Percentiles rank a stretch among this genome's conserved stretches.
Evolutionary conservation across 2,329 filamentous ascomycete genomes (phyloP).

Genomic region (Epichloe glyceriae): DNA sequence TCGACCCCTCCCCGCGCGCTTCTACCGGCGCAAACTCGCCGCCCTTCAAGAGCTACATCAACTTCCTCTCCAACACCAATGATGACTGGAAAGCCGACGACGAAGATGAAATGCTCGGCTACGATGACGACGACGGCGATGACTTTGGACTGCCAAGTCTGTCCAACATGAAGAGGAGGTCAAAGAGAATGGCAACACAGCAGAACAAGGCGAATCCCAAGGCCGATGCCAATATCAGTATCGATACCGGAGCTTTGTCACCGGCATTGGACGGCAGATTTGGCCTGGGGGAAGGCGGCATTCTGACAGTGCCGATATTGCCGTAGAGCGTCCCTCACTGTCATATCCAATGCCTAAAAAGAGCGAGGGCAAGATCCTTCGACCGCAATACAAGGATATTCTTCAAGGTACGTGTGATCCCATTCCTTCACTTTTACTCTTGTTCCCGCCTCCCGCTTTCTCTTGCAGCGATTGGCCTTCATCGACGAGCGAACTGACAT

Average conservation of each 20-base stretch:
- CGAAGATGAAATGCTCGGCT: slow-evolving; percentile 64
- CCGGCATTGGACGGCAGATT: slow-evolving; percentile 24
- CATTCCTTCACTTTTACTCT: background rate
- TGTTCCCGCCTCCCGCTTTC: background rate
- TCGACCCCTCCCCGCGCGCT: slow-evolving; percentile 42
- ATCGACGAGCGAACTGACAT: background rate
- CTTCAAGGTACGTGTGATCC: slow-evolving; percentile 44
- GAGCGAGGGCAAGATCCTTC: slow-evolving; percentile 84
- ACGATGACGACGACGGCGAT: slow-evolving; percentile 81
- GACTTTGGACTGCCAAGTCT: slow-evolving; percentile 92
- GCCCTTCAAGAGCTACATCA: slow-evolving; percentile 62
- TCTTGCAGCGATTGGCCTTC: background rate
- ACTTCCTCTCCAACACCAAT: slow-evolving; percentile 68
- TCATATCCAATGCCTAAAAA: slow-evolving; percentile 83
- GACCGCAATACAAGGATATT: slow-evolving; percentile 96
- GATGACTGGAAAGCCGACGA: slow-evolving; percentile 71
- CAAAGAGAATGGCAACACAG: slow-evolving; percentile 34
- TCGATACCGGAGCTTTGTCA: slow-evolving; percentile 19
- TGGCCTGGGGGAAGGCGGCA: slow-evolving; percentile 40
- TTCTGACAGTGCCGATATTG: slow-evolving; percentile 86
- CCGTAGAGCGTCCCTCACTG: slow-evolving; percentile 71
- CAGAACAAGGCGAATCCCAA: slow-evolving; percentile 16
- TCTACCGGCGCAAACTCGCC: slow-evolving; percentile 44
- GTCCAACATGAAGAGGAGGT: slow-evolving; percentile 75
- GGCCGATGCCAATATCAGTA: background rate